These are phyloP conservation scores for Fraxinus dipetala DNA, from an alignment of 305 asterid species.

Conservation along the genomic window DNA sequence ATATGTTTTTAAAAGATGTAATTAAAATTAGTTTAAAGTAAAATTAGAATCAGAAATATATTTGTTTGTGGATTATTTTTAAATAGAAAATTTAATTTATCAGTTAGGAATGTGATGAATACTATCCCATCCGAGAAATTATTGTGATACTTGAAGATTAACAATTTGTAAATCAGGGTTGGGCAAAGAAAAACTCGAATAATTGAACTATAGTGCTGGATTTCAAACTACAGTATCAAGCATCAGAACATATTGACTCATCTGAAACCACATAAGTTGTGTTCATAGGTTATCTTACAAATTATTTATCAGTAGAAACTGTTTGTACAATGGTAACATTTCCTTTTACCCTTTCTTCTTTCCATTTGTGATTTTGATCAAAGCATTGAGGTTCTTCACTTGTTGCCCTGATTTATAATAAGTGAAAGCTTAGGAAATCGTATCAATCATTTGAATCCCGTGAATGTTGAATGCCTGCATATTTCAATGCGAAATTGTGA, in stretches of 20 bases:
- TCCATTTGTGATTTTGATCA: not conserved
- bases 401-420: not conserved
- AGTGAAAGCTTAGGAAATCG: not conserved
- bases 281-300: not conserved
- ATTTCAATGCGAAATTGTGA: not conserved
- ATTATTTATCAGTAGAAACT: not conserved
- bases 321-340: not conserved
- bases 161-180: not conserved
- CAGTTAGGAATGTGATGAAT: not conserved
- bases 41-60: not conserved
- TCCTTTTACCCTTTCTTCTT: not conserved
- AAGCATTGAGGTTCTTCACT: not conserved
- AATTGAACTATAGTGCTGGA: not conserved
- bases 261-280: not conserved
- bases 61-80: not conserved
- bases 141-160: not conserved
- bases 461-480: not conserved
- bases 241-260: not conserved
- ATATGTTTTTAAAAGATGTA: not conserved
- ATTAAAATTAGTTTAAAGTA: not conserved
- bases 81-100: not conserved
- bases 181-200: not conserved
- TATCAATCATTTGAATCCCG: not conserved
- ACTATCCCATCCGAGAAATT: not conserved
- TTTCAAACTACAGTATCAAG: not conserved